phyloP scores from a whole-genome alignment of 2,329 filamentous ascomycete genomes.

The Paraphoma chrysanthemicola region DNA sequence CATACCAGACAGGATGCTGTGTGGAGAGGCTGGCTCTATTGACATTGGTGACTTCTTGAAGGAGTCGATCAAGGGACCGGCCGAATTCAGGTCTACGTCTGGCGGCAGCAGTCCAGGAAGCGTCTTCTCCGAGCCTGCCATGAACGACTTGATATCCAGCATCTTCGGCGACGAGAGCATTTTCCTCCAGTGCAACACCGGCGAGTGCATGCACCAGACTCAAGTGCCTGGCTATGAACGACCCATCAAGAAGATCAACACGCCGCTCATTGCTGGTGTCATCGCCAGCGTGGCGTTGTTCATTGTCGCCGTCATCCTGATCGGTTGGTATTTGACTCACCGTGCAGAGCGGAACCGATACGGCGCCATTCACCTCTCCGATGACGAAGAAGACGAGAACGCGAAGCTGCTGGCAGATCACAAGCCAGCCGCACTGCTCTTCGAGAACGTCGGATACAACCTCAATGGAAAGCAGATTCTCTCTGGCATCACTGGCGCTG shows the following conservation, averaged over 20 bases:
- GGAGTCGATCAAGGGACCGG: slow-evolving; percentile 84
- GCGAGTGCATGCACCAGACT: slow-evolving; percentile 92
- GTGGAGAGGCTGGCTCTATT: slow-evolving; percentile 87
- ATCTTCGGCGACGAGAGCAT: slow-evolving; percentile 95
- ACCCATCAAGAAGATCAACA: slow-evolving; percentile 94
- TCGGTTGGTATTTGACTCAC: slow-evolving; percentile 87
- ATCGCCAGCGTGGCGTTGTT: slow-evolving; percentile 88
- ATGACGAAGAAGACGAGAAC: slow-evolving; percentile 85
- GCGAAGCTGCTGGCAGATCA: slow-evolving; percentile 89
- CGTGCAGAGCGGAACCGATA: slow-evolving; percentile 67
- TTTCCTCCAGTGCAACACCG: slow-evolving; percentile 78
- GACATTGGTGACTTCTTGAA: slow-evolving; percentile 90
- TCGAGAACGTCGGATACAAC: slow-evolving; percentile 84
- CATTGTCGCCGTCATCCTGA: slow-evolving; percentile 82
- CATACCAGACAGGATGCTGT: slow-evolving; percentile 90
- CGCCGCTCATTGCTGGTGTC: slow-evolving; percentile 90
- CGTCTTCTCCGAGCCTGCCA: slow-evolving; percentile 86
- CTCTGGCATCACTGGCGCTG: slow-evolving; percentile 78
- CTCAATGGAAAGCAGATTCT: slow-evolving; percentile 90
- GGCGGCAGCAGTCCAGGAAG: slow-evolving; percentile 73
- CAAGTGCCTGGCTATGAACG: slow-evolving; percentile 90
- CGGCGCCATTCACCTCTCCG: slow-evolving; percentile 76
- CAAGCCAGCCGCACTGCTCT: slow-evolving; percentile 86
- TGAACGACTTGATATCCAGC: slow-evolving; percentile 86
- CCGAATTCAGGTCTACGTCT: slow-evolving; percentile 75